Evolutionary conservation across 352 stramenopile species (phyloP).

Genomic region (Blastocystis sp.): DNA sequence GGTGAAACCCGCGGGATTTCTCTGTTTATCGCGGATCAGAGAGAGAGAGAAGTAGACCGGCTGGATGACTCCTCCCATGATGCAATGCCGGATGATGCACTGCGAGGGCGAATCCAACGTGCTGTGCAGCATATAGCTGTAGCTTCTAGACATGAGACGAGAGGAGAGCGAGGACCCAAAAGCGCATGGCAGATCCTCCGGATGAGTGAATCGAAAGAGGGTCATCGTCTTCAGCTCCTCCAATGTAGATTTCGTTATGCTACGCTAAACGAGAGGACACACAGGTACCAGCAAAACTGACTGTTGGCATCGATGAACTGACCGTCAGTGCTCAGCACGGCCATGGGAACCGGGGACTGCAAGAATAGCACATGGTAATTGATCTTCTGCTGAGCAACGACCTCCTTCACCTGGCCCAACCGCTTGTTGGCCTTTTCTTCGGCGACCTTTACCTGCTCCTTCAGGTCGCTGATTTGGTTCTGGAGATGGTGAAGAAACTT

Average conservation of each 20-base stretch:
- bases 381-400: constrained; percentile 16
- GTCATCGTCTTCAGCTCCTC: constrained; percentile 42
- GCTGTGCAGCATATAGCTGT: constrained; percentile 47
- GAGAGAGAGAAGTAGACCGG: constrained; percentile 42
- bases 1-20: background rate
- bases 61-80: constrained; percentile 27
- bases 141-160: background rate
- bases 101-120: background rate
- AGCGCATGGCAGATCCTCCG: constrained; percentile 53
- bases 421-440: constrained; percentile 24
- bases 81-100: constrained; percentile 54
- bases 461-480: background rate
- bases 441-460: background rate
- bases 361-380: constrained; percentile 58
- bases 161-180: background rate
- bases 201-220: constrained; percentile 49
- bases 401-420: constrained; percentile 41
- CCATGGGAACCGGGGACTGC: constrained; percentile 25
- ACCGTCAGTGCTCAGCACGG: constrained; percentile 43
- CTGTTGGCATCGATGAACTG: constrained; percentile 57
- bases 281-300: constrained; percentile 24
- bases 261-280: background rate
- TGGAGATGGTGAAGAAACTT: constrained; percentile 37
- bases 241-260: background rate
- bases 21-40: constrained; percentile 24